These are phyloP conservation scores for Ambrosiella cleistominuta DNA, from an alignment of 2,329 filamentous ascomycete genomes.

Conservation along the genomic window DNA sequence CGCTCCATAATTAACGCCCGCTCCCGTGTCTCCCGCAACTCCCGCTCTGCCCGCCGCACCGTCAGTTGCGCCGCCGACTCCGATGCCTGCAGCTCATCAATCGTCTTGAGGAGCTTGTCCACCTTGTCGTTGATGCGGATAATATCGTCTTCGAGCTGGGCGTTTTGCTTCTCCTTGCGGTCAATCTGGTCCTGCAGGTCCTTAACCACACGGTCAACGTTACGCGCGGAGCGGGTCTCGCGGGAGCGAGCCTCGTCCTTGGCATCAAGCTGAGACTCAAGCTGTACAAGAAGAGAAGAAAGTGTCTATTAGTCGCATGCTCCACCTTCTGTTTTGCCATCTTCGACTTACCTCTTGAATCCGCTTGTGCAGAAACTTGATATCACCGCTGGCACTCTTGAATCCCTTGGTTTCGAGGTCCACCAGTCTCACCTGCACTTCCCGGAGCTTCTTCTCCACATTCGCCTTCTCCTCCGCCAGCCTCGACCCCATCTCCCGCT, in stretches of 20 bases:
- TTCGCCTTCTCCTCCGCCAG: conserved; percentile 80
- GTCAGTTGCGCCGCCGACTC: conserved; percentile 69
- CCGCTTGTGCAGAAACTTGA: conserved; percentile 82
- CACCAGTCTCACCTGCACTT: conserved; percentile 74
- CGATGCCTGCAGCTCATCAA: conserved; percentile 81
- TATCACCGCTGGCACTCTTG: conserved; percentile 82
- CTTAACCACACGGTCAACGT: conserved; percentile 83
- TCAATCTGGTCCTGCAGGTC: conserved; percentile 86
- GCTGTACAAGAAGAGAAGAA: conserved; percentile 31
- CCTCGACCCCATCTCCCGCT: conserved; percentile 64
- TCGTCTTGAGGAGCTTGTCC: conserved; percentile 72
- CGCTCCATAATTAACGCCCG: conserved; percentile 66
- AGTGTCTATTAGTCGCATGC: conserved; percentile 14
- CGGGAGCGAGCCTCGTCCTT: conserved; percentile 64
- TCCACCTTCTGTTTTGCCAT: too few species aligned
- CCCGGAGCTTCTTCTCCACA: conserved; percentile 78
- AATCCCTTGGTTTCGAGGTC: conserved; percentile 96
- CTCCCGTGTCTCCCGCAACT: conserved; percentile 76
- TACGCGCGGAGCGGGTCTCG: conserved; percentile 74
- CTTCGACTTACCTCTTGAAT: conserved; percentile 66
- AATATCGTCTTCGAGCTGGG: conserved; percentile 67
- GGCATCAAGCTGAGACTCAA: conserved; percentile 71
- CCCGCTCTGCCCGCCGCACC: conserved; percentile 72
- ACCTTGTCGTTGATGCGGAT: conserved; percentile 75
- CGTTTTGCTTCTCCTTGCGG: conserved; percentile 74